Evolutionary conservation across 176 grass and related monocot species (phyloP).

Genomic region (Paspalum vaginatum): DNA sequence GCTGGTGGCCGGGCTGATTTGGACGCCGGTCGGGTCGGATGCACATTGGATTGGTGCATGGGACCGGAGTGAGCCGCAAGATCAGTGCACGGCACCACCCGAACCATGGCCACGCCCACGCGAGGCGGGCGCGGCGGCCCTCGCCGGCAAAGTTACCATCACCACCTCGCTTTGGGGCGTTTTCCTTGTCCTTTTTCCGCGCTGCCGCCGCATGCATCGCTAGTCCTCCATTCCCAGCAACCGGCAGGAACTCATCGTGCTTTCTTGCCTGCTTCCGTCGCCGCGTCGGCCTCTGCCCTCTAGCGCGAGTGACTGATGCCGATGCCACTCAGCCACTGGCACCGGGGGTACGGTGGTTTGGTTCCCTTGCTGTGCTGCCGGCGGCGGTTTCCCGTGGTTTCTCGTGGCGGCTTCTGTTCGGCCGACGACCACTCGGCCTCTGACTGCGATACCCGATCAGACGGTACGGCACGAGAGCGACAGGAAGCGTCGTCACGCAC

Average conservation of each 20-base stretch:
- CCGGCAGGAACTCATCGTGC: no score
- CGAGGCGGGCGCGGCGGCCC: no score
- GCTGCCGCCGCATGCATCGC: no score
- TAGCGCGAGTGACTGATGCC: neutral
- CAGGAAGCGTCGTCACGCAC: neutral
- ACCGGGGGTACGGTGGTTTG: neutral
- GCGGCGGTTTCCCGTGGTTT: neutral
- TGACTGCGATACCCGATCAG: neutral
- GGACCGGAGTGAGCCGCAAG: neutral
- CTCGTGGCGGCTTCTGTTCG: neutral
- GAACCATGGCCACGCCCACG: no score
- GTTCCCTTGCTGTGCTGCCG: slow-evolving; percentile 2
- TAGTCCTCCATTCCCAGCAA: no score
- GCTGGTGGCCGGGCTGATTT: neutral
- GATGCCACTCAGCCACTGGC: no score
- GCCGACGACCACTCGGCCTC: no score
- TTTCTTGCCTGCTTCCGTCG: neutral
- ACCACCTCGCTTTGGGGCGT: no score
- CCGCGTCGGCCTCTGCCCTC: no score
- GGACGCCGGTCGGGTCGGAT: neutral
- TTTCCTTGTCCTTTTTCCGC: no score
- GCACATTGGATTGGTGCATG: neutral
- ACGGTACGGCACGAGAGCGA: neutral
- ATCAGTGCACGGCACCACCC: neutral
- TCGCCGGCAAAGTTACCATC: no score